Percentiles rank a stretch among this genome's conserved stretches.
Evolutionary conservation across 2,329 filamentous ascomycete species (phyloP).

Genomic region (Aspergillus floridensis): DNA sequence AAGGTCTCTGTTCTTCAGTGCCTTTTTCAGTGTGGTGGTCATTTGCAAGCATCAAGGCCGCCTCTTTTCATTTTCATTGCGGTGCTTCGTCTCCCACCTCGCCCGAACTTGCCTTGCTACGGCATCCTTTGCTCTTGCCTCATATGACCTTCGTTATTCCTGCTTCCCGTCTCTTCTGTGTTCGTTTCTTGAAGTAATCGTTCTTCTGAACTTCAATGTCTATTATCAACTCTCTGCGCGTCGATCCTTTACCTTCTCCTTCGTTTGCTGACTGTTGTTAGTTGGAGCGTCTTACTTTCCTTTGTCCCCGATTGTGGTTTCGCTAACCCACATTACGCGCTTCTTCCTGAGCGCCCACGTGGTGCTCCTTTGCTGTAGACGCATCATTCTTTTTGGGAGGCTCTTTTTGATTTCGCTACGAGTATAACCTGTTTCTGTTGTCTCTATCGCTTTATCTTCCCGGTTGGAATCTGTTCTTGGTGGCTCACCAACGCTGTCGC

Average conservation of each 20-base stretch:
- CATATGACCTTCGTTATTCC: slow-evolving; percentile 4
- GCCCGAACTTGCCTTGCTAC: slow-evolving; percentile 7
- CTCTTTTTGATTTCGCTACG: slow-evolving; percentile 25
- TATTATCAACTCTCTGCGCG: slow-evolving; percentile 21
- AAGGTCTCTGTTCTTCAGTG: slow-evolving; percentile 2
- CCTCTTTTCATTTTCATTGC: background rate
- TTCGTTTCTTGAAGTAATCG: slow-evolving; percentile 10
- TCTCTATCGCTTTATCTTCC: slow-evolving; percentile 13
- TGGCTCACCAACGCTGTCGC: slow-evolving; percentile 7
- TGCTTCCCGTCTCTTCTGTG: slow-evolving; percentile 9
- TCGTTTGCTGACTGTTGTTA: slow-evolving; percentile 14
- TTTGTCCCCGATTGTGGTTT: slow-evolving; percentile 15
- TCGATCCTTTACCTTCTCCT: slow-evolving; percentile 12
- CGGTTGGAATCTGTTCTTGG: slow-evolving; percentile 13
- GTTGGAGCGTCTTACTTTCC: slow-evolving; percentile 3
- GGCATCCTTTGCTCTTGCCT: slow-evolving; percentile 1
- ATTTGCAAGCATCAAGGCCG: background rate
- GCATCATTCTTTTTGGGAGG: slow-evolving; percentile 32
- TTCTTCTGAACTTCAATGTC: slow-evolving; percentile 24
- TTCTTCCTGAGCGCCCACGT: slow-evolving; percentile 23
- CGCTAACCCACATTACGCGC: slow-evolving; percentile 17
- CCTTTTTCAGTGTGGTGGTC: background rate
- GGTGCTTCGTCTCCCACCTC: background rate
- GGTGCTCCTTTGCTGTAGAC: slow-evolving; percentile 26
- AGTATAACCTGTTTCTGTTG: background rate